Base-by-base conservation (phyloP, 2,329 filamentous ascomycete genomes). In the Botrytis elliptica region DNA sequence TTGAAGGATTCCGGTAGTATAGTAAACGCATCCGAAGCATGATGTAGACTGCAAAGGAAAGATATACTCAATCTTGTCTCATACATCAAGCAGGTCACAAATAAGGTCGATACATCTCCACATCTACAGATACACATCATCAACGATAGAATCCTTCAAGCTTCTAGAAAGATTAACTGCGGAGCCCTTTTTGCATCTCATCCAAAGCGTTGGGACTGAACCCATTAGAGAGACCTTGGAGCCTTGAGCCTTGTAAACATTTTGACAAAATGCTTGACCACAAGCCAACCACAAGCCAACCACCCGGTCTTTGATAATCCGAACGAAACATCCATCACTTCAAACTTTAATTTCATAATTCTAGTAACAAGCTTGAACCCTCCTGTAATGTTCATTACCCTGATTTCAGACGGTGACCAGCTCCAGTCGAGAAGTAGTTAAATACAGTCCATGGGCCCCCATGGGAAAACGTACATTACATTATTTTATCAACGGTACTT, bases 141-240 rank as follows among this genome's bases (percentile, higher is more conserved):
- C 70, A 40, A 52, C 16, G 6, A 44, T 38, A n/a, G 66, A 42
- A 57, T 42, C 49, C 36, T 57, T 29, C 36, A 69, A 42, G 66
- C 70, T 72, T 72, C 70, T 67, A 72, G 70, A 72, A 72, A 72
- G 46, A 67, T 67, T 57, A 67, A 72, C 46, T 67, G 70, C 70
- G 70, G 70, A 72, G 55, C 70, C 46, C 60, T 22, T 20, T 67
- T 42, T 18, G 40, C 40, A 67, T 46, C 70, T 65, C 70, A 67
- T 46, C 62, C 70, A 38, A 72, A 72, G 60, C 70, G 62, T 72
- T 66, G 70, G 70, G 70, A 72, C 60, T 49, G 65, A 66, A 57
- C 20, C 25, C 59, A 71, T 66, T 36, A 12, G 57, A 63, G 29
- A 29, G 49, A 49, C 33, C 33, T 49, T 49, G 63, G 38, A 68